phyloP scores from a whole-genome alignment of 805 yeast genomes.

The Kuraishia hungarica region DNA sequence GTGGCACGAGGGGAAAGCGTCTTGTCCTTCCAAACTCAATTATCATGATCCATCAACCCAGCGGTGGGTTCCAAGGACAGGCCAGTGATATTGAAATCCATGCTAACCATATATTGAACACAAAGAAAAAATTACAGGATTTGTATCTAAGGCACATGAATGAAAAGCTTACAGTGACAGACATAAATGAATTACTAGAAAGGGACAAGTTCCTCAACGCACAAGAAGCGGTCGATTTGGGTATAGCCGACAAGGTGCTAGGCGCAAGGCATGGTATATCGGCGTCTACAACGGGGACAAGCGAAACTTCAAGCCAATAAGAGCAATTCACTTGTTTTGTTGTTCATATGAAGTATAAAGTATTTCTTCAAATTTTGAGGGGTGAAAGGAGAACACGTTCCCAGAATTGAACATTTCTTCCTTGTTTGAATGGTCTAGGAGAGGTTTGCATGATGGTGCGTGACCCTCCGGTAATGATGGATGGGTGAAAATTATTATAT shows the following conservation, averaged over 20 bases:
- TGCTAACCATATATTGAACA: slow-evolving; percentile 22
- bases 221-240: slow-evolving; percentile 21
- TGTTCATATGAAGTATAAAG: neutral
- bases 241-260: slow-evolving; percentile 22
- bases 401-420: neutral
- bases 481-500: too few species aligned
- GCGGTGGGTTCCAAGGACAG: slow-evolving; percentile 21
- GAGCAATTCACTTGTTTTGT: neutral
- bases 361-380: neutral
- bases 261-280: slow-evolving; percentile 7
- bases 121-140: slow-evolving; percentile 18
- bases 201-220: slow-evolving; percentile 17
- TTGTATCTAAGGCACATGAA: slow-evolving; percentile 19
- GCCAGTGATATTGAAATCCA: slow-evolving; percentile 25
- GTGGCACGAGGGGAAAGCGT: slow-evolving; percentile 20
- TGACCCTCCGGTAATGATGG: too few species aligned
- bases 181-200: slow-evolving; percentile 13
- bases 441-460: too few species aligned
- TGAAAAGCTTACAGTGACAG: slow-evolving; percentile 7
- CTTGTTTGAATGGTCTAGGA: neutral
- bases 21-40: slow-evolving; percentile 22
- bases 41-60: slow-evolving; percentile 26
- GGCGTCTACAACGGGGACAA: neutral
- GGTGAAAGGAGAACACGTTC: neutral
- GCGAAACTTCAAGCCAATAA: neutral